phyloP scores from a whole-genome alignment of 176 grass and related monocot genomes.

The Poa annua region DNA sequence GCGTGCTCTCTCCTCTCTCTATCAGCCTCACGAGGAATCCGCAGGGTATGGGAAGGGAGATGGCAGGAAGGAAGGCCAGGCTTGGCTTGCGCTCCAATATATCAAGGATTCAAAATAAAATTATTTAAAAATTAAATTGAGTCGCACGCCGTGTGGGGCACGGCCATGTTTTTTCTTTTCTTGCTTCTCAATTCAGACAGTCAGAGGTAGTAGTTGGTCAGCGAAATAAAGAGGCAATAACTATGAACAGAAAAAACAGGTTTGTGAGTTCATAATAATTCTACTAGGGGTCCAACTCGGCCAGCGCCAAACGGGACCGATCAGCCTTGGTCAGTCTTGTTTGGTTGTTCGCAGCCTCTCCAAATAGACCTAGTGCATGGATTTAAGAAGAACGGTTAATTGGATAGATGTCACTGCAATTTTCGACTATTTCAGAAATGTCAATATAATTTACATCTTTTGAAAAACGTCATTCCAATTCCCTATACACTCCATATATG shows the following conservation, averaged over 20 bases:
- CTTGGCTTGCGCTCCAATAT: constrained; percentile 35
- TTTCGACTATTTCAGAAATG: no score
- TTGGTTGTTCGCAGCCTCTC: no score
- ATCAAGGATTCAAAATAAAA: constrained; percentile 19
- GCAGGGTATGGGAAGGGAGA: background rate
- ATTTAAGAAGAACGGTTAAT: no score
- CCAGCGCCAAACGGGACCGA: constrained; percentile 1
- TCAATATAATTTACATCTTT: no score
- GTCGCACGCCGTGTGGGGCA: background rate
- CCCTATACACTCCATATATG: no score
- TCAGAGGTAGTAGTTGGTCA: constrained; percentile 1
- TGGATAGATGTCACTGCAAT: no score
- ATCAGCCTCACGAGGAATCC: constrained; percentile 5
- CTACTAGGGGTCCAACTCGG: background rate
- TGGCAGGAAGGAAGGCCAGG: constrained; percentile 13
- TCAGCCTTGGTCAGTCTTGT: background rate
- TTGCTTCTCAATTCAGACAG: background rate
- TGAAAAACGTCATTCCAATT: no score
- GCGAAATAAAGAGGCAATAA: background rate
- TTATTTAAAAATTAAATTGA: background rate
- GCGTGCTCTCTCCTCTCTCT: background rate
- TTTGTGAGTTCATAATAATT: background rate
- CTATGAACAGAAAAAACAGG: background rate
- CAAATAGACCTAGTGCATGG: no score
- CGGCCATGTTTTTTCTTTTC: background rate